Evolutionary conservation across 2,329 filamentous ascomycete genomes (phyloP), one percentile per base, ranked within the genome.

Genomic region (Lanzia echinophila): DNA sequence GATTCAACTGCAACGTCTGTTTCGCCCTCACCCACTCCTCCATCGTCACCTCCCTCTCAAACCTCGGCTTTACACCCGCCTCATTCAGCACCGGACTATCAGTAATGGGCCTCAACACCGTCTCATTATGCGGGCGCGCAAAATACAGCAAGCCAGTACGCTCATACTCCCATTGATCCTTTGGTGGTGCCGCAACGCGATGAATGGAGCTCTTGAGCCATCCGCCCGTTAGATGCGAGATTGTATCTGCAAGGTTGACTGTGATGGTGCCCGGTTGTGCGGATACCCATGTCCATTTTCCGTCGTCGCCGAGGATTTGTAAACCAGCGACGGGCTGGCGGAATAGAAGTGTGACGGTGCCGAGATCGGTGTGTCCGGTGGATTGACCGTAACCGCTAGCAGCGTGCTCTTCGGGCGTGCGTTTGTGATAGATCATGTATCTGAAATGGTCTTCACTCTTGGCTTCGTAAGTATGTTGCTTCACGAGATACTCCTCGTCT

Each of bases 391-490:
- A 66, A 0, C 72, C 73, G 1, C 72, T 69, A 38, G 69, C 70
- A 31, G 70, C 71, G 54, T 75, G 75, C 22, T 78, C 73, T n/a
- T 77, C 72, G 0, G 70, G 63, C 0, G 69, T 73, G 34, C 79
- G 76, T 0, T 74, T 73, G 8, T 72, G 71, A 56, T 83, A 83
- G 47, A 77, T 72, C 79, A 84, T 84, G 64, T 83, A 84, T 2
- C 82, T 74, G n/a, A 84, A 71, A 54, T 84, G 80, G 22, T 80
- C 79, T 56, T 84, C 80, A 17, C 77, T 75, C 28, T 77, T 73
- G n/a, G 75, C 71, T 2, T 82, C 74, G 64, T 83, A 86, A 15
- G 71, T 72, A 64, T 86, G 82, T 7, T 78, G 69, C 17, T 74
- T 70, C 57, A 79, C 72, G 33, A 85, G 70, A 53, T 77, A 73